Base-by-base conservation (phyloP, 2,329 filamentous ascomycete genomes). In the Colletotrichum cordylinicola region DNA sequence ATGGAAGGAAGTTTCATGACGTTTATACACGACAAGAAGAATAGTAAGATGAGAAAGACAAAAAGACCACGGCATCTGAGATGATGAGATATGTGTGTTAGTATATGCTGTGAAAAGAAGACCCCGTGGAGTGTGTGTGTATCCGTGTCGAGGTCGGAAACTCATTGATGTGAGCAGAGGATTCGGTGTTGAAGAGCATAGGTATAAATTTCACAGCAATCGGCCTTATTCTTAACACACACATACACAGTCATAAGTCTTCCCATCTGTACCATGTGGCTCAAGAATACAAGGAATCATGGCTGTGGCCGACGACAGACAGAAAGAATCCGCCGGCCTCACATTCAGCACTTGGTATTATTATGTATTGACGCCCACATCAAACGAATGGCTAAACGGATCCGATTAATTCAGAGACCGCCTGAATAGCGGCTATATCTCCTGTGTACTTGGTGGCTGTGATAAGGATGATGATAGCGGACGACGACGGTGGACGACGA, bases 1-100 rank as follows among this genome's bases (percentile, higher is more conserved):
- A 48, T 48, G 52, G 27, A 24, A 37, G 29, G 37, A 31, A 61
- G 35, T 37, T 21, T 52, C 24, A 27, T 52, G 29, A 39, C n/a
- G 13, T 33, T 24, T n/a, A 48, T 66, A 52, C 37, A 66, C 62
- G 62, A 66, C 27, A 39, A 7, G 62, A 52, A 48, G 43, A 48
- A 48, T 21, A 48, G 43, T 13, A 48, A 48, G 43, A 48, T 48
- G 43, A 48, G 43, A 21, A 48, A 48, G 43, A 48, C 43, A 13
- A 48, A 48, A 48, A 48, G 43, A 48, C 6, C n/a, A 7, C n/a
- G 18, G 10, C 12, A 21, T 48, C 43, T 48, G n/a, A 21, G 12
- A 4, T 2, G 43, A 48, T 21, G 43, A n/a, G 16, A 43, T 0
- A 43, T 43, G 39, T 43, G 39, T n/a, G 16, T 43, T 10, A n/a